Percentiles rank a stretch among this genome's conserved stretches.
phyloP scores from a whole-genome alignment of 139 green algal species.

The Chlamydomonas sp. region DNA sequence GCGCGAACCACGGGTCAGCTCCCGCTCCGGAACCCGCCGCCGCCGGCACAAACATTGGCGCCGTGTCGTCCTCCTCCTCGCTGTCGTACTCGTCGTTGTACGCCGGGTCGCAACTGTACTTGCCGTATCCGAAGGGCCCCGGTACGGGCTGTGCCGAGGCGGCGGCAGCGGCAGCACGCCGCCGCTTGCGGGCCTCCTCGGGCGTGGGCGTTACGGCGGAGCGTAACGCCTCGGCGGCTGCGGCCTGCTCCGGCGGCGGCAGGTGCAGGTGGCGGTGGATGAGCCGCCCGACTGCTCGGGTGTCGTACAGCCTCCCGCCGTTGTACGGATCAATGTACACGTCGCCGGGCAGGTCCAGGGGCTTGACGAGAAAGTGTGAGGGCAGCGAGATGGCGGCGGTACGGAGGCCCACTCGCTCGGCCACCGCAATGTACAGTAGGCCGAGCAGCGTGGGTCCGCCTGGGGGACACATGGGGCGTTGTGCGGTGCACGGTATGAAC shows the following conservation, averaged over 20 bases:
- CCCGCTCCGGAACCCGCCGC: not conserved
- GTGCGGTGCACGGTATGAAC: not conserved
- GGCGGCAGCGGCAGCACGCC: no score
- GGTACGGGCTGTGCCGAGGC: not conserved
- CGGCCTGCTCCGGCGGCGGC: not conserved
- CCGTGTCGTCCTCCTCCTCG: not conserved
- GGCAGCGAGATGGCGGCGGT: constrained; percentile 10
- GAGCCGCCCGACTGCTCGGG: not conserved
- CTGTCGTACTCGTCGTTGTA: not conserved
- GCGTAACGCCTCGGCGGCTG: not conserved
- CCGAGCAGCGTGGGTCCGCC: constrained; percentile 12
- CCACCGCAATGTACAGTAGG: constrained; percentile 20
- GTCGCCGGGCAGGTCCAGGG: constrained; percentile 3
- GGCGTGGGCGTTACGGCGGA: not conserved
- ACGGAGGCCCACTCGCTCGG: constrained; percentile 14
- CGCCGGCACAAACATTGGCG: not conserved
- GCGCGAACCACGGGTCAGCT: constrained; percentile 8
- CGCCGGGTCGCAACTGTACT: no score
- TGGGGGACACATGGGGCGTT: not conserved
- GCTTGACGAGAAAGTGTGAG: constrained; percentile 17
- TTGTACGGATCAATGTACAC: constrained; percentile 12
- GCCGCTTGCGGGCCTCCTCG: not conserved
- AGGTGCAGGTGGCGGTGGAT: constrained; percentile 1
- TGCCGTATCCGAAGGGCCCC: not conserved
- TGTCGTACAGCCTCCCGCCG: not conserved